These are phyloP conservation scores for Sporothrix sp. DNA, from an alignment of 2,329 filamentous ascomycete genomes.

Conservation along the genomic window DNA sequence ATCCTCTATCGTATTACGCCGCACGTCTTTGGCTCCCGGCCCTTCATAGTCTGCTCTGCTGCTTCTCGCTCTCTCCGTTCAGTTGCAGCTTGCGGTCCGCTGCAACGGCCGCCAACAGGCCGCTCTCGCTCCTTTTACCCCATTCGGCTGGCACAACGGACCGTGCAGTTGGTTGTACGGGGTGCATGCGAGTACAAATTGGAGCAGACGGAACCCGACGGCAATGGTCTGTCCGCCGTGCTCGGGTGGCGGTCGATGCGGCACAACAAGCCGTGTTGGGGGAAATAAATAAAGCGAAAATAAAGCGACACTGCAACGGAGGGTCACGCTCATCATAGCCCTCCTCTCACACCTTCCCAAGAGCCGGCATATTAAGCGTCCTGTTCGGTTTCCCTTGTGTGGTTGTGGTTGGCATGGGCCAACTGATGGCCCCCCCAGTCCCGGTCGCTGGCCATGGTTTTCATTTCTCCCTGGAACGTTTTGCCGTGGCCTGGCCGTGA, in stretches of 20 bases:
- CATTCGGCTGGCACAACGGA: too few relatives aligned
- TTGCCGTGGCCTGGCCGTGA: too few relatives aligned
- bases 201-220: background rate
- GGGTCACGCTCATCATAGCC: too few relatives aligned
- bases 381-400: too few relatives aligned
- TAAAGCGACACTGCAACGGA: background rate
- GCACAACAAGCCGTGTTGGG: slow-evolving; percentile 1
- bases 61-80: background rate
- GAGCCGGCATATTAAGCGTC: background rate
- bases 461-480: too few relatives aligned
- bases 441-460: background rate
- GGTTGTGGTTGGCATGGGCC: slow-evolving; percentile 10
- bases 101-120: too few relatives aligned
- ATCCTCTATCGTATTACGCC: background rate
- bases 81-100: background rate
- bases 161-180: too few relatives aligned
- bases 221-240: background rate
- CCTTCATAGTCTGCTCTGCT: slow-evolving; percentile 1
- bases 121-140: too few relatives aligned
- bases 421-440: slow-evolving; percentile 6
- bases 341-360: too few relatives aligned
- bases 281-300: slow-evolving; percentile 6
- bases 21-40: background rate
- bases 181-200: background rate
- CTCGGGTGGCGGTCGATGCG: slow-evolving; percentile 1